Conservation (phyloP, 1,284 basidiomycete species). For the Sporisorium exsertum region DNA sequence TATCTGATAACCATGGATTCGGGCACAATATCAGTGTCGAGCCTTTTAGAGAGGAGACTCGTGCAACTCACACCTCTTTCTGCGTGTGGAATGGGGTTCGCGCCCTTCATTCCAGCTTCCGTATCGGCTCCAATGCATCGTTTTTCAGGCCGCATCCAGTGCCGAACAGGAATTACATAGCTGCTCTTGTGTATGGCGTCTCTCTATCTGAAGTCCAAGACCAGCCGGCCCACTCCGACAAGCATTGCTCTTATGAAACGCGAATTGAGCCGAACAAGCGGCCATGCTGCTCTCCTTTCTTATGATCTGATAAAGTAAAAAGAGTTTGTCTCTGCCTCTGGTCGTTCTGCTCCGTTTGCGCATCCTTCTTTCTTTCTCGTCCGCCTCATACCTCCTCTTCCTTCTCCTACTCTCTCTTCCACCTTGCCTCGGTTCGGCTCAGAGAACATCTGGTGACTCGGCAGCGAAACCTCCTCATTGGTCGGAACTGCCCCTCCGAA, state of each 20-base stretch:
- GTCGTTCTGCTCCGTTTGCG: neutral
- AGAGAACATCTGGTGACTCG: neutral
- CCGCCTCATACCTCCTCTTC: neutral
- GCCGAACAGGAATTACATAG: neutral
- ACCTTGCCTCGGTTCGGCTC: neutral
- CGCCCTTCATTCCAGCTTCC: neutral
- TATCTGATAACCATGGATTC: conserved; percentile 14
- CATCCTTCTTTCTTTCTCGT: neutral
- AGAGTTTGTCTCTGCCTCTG: neutral
- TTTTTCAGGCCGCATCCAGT: neutral
- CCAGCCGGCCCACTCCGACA: conserved; percentile 9
- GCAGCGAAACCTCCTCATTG: conserved; percentile 11
- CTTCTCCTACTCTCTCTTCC: neutral
- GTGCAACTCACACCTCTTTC: too few species aligned
- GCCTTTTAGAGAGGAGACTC: too few species aligned
- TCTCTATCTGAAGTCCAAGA: neutral
- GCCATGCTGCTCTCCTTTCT: neutral
- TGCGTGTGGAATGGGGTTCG: neutral
- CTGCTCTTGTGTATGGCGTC: neutral
- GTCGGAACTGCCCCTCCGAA: conserved; percentile 10
- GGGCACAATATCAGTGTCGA: conserved; percentile 3
- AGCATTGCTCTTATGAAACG: neutral
- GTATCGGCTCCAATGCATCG: neutral
- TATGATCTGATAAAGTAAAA: neutral
- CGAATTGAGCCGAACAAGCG: neutral